Base-by-base conservation (phyloP, 495 filamentous ascomycete genomes). In the Filosporella fistucella region DNA sequence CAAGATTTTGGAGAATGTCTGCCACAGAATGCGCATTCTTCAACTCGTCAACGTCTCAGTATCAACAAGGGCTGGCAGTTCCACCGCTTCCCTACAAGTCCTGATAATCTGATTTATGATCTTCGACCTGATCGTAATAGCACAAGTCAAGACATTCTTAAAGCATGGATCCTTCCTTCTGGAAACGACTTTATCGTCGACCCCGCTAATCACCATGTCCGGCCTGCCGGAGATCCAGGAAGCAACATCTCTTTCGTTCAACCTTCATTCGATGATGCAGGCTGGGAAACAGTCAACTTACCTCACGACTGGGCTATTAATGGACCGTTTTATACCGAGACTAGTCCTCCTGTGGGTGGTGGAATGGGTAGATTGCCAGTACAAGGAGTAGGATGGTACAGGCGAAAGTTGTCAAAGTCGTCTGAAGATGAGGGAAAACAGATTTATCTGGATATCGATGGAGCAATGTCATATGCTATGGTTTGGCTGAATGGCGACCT, bases 311-410 rank as follows among this genome's bases (percentile, higher is more conserved):
- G 69, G 72, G 72, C 71, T 22, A 64, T 74, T 39, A 66, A 69
- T 20, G 70, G 68, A 0, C 70, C 70, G 0, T 73, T 71, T 36
- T 62, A 64, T 32, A 55, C 59, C 2, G 39, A 14, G 5, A 7
- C 17, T 42, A 12, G 12, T 10, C 55, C 76, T 2, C 21, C 29
- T 7, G 73, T 77, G 54, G 74, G 74, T 38, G 78, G 72, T 10
- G 68, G 70, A 12, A 81, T 75, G 66, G 84, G 78, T 3, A 64
- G 83, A 1, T 59, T 86, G 22, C 71, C 70, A 12, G 55, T 54
- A 4, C 62, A 72, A 17, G 72, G 72, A 8, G 63, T 72, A 7
- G 69, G 68, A 5, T 76, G 70, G 68, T 76, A 76, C 38, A 66
- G 72, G 12, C 62, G 61, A 18, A 70, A 60, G 0, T 23, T 76